phyloP scores from a whole-genome alignment of 192 early-diverging fungal genomes.

The Funneliformis geosporum region DNA sequence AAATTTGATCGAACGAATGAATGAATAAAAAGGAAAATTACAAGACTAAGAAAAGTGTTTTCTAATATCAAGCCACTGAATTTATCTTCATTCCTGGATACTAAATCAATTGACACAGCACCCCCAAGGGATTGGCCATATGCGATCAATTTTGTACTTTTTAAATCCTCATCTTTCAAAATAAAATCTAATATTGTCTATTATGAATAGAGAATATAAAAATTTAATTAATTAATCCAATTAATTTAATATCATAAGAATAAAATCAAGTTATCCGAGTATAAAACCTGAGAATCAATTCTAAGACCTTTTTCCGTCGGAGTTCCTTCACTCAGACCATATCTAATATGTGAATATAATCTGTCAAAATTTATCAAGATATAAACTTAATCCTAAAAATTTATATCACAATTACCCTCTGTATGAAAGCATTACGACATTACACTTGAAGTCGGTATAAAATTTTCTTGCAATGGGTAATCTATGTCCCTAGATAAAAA shows the following conservation, averaged over 20 bases:
- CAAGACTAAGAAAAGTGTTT: slow-evolving; percentile 91
- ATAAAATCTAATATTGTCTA: slow-evolving; percentile 86
- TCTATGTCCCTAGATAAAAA: slow-evolving; percentile 76
- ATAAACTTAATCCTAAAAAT: background rate
- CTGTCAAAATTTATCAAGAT: background rate
- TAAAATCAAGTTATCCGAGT: background rate
- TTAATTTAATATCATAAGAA: background rate
- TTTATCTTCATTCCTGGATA: slow-evolving; percentile 71
- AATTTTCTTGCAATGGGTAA: slow-evolving; percentile 86
- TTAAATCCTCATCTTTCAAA: slow-evolving; percentile 67
- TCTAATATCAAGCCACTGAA: slow-evolving; percentile 87
- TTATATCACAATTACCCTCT: slow-evolving; percentile 64
- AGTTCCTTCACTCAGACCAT: slow-evolving; percentile 85
- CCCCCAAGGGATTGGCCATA: slow-evolving; percentile 98
- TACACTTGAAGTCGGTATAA: slow-evolving; percentile 64
- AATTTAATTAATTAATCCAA: background rate
- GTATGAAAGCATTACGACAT: slow-evolving; percentile 98
- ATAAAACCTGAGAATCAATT: slow-evolving; percentile 77
- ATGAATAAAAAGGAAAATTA: slow-evolving; percentile 39
- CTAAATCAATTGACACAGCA: slow-evolving; percentile 89
- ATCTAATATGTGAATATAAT: slow-evolving; percentile 47
- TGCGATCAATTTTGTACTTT: slow-evolving; percentile 77
- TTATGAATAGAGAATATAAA: slow-evolving; percentile 4
- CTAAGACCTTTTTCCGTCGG: slow-evolving; percentile 85
- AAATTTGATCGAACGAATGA: background rate